Base-by-base conservation (phyloP, 2,329 filamentous ascomycete genomes). In the Gnomoniopsis sp. region DNA sequence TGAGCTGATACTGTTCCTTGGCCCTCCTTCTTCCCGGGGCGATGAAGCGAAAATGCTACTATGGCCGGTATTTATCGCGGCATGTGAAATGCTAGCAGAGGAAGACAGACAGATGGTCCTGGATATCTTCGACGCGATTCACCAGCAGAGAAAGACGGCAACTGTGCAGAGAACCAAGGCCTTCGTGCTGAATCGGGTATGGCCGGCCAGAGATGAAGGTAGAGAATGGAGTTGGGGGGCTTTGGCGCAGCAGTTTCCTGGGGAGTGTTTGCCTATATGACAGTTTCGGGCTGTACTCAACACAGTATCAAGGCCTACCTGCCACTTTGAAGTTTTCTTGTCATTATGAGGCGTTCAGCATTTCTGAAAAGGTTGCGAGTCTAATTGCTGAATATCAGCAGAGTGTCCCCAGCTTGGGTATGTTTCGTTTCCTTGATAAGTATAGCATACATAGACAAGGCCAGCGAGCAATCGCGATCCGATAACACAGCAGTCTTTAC, bases 191-290 rank as follows among this genome's bases (percentile, higher is more conserved):
- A 56, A 69, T 41, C 59, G 66, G 51, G 67, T 71, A 12, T 71
- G 69, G 69, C 53, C 59, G 15, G 68, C 67, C 3, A 65, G 66
- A 33, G 67, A 71, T 51, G 53, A 48, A 2, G 66, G 65, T 0
- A 38, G 49, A 14, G 62, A 65, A 14, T 71, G 68, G 69, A 67
- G 67, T 46, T 71, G 69, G 70, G 70, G 69, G 68, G 43, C 62
- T 22, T 26, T 71, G 44, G 65, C 64, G 26, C 60, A 63, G 36
- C 49, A 62, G 51, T 69, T 65, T 54, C 67, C 69, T 0, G 65
- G 64, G n/a, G 70, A 71, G 49, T 67, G 65, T 55, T 55, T 71
- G 22, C 70, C 69, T 15, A 70, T 70, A 43, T 70, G 58, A 67
- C 14, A n/a, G 8, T 43, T 14, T 36, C 14, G 12, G 36, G 36